Percentiles rank a stretch among this genome's conserved stretches.
Evolutionary conservation across 2,329 filamentous ascomycete genomes (phyloP).

Genomic region (Paecilomyces dactylethromorphus): DNA sequence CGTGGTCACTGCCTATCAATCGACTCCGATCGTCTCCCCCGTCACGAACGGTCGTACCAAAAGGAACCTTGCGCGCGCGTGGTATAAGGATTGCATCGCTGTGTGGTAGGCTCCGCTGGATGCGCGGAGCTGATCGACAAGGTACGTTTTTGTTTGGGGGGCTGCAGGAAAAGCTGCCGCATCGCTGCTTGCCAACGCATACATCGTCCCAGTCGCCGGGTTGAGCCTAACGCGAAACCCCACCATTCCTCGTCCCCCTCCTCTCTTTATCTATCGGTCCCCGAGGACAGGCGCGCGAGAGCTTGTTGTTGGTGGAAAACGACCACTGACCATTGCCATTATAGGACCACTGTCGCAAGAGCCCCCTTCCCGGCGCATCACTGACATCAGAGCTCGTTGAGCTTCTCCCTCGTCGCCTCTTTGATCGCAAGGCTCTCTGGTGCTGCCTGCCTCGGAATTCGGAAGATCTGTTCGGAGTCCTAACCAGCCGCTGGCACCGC

Average conservation of each 20-base stretch:
- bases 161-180: conserved; percentile 23
- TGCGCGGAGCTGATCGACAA: conserved; percentile 22
- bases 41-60: not conserved
- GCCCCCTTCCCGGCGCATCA: conserved; percentile 13
- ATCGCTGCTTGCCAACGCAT: conserved; percentile 37
- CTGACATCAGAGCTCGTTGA: conserved; percentile 17
- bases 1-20: not conserved
- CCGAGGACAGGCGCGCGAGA: conserved; percentile 1
- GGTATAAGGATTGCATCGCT: conserved; percentile 9
- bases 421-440: conserved; percentile 1
- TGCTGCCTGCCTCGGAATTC: conserved; percentile 2
- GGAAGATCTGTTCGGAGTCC: conserved; percentile 8
- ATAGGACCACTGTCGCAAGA: conserved; percentile 17
- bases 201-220: conserved; percentile 24
- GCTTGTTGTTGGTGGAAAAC: not conserved
- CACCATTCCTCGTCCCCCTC: conserved; percentile 13
- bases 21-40: not conserved
- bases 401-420: conserved; percentile 2
- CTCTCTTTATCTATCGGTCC: conserved; percentile 14
- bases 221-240: conserved; percentile 21
- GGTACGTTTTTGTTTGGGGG: conserved; percentile 25
- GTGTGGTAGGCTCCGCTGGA: conserved; percentile 17
- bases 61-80: conserved; percentile 7
- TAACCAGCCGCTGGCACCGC: conserved; percentile 20
- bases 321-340: conserved; percentile 10